Conservation (phyloP, 331 rosid species). For the Quercus phellos region DNA sequence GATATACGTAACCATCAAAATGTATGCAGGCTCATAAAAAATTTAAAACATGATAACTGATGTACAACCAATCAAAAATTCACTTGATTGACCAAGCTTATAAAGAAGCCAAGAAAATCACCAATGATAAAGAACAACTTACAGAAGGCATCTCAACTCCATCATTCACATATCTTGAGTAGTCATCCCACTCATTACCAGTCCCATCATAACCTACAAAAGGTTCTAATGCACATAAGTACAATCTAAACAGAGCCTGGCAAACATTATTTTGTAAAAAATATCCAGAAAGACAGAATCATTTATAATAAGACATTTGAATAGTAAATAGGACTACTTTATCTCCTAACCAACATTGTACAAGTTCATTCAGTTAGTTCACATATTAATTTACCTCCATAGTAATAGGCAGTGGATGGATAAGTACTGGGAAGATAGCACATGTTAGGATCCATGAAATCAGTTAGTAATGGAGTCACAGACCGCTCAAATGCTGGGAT, state of each 20-base stretch:
- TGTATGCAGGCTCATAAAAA: background rate
- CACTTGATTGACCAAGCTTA: background rate
- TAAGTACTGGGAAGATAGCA: conserved; percentile 78
- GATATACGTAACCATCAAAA: background rate
- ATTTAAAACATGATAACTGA: background rate
- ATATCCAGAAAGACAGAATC: background rate
- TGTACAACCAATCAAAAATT: background rate
- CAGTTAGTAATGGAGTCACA: conserved; percentile 61
- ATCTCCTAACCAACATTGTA: background rate
- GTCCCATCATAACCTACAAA: conserved; percentile 63
- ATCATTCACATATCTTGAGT: conserved; percentile 64
- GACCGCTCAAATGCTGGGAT: conserved; percentile 68
- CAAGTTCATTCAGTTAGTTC: background rate
- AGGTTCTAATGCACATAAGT: background rate
- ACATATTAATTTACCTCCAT: conserved; percentile 53
- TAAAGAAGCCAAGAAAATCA: background rate
- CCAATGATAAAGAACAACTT: conserved; percentile 9
- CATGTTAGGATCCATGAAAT: conserved; percentile 64
- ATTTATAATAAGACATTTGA: background rate
- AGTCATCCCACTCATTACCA: conserved; percentile 79
- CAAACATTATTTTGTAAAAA: background rate
- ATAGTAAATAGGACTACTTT: background rate
- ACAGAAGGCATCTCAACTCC: conserved; percentile 90
- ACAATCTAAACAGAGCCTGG: background rate
- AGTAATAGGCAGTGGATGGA: conserved; percentile 64